phyloP scores from a whole-genome alignment of 345 rosid species.

The Murraya paniculata region DNA sequence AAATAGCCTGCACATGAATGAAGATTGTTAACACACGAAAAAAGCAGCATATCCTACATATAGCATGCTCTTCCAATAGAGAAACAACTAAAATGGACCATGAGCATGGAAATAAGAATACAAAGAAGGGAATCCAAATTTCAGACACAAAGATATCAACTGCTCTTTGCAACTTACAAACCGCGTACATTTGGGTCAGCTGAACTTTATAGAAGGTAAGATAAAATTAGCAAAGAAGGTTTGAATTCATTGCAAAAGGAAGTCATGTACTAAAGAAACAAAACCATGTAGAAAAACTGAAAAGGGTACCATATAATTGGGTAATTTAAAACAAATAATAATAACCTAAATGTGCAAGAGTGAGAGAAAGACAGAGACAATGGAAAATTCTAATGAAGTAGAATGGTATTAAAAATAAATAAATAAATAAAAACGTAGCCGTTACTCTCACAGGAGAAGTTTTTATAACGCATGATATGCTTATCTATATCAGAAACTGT shows the following conservation, averaged over 20 bases:
- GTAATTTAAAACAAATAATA: not conserved
- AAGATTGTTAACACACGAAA: not conserved
- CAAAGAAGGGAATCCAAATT: not conserved
- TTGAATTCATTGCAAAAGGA: not conserved
- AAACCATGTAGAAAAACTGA: not conserved
- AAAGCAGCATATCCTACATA: not conserved
- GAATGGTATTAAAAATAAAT: not conserved
- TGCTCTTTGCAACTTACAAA: not conserved
- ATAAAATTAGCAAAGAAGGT: not conserved
- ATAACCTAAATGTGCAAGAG: not conserved
- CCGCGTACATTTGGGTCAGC: not conserved
- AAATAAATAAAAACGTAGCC: not conserved
- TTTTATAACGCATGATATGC: not conserved
- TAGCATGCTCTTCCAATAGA: not conserved
- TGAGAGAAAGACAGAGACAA: too few relatives aligned
- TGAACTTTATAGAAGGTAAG: not conserved
- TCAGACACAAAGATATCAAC: not conserved
- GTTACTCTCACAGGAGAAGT: not conserved
- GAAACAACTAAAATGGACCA: not conserved
- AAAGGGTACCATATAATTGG: not conserved
- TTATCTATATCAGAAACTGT: not conserved
- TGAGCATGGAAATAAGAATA: not conserved
- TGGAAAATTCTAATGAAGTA: not conserved
- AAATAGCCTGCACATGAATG: slow-evolving; percentile 65
- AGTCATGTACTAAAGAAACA: not conserved